phyloP scores from a whole-genome alignment of 768 basidiomycete species.

The Phaffia tasmanica region DNA sequence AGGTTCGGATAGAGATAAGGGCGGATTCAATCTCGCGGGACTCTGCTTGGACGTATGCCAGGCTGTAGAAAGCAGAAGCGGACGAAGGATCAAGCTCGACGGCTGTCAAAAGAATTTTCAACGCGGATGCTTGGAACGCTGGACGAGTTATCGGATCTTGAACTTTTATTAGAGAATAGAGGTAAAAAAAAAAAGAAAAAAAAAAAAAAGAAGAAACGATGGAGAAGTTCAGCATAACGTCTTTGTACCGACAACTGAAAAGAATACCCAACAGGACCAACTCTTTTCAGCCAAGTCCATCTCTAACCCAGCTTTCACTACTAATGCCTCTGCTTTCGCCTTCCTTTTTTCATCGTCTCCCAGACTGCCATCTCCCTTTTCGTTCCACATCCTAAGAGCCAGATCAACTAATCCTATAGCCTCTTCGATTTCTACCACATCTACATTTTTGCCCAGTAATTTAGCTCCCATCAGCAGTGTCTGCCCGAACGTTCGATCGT shows the following conservation, averaged over 20 bases:
- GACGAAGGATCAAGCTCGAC: conserved; percentile 33
- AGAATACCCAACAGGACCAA: conserved; percentile 32
- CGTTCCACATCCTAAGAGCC: conserved; percentile 24
- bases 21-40: conserved; percentile 59
- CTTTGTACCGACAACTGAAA: background rate
- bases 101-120: conserved; percentile 35
- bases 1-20: conserved; percentile 53
- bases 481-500: conserved; percentile 60
- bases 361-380: background rate
- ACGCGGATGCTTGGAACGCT: conserved; percentile 48
- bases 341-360: conserved; percentile 25
- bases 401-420: conserved; percentile 52
- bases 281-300: conserved; percentile 61
- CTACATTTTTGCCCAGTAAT: conserved; percentile 51
- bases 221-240: no score
- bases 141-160: conserved; percentile 55
- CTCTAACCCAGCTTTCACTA: conserved; percentile 53
- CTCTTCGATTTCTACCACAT: conserved; percentile 49
- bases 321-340: conserved; percentile 33
- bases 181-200: background rate
- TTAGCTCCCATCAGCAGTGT: conserved; percentile 65
- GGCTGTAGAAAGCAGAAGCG: conserved; percentile 53
- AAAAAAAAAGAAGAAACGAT: conserved; percentile 1
- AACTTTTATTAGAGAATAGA: conserved; percentile 41
- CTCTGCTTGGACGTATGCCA: conserved; percentile 65